Percentiles rank a stretch among this genome's conserved stretches.
Conservation (phyloP, 257 asterid genomes). For the Nicotiana undulata region DNA sequence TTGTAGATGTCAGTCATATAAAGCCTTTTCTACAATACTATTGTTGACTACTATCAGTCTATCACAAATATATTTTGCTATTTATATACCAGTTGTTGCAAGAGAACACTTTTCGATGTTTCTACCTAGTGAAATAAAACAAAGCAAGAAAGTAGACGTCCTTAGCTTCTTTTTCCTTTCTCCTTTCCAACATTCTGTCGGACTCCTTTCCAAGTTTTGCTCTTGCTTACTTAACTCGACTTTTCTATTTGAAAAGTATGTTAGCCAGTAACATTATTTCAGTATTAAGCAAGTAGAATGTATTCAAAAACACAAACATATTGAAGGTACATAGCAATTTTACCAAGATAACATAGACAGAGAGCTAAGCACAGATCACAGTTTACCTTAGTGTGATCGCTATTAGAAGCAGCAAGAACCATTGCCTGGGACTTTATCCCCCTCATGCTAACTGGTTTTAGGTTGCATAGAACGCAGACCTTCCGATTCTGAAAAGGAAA, state of each 20-base stretch:
- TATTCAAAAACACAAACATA: background rate
- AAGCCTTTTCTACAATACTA: background rate
- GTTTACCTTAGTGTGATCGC: slow-evolving; percentile 67
- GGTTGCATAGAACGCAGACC: slow-evolving; percentile 96
- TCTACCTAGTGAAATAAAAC: background rate
- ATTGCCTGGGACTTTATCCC: slow-evolving; percentile 94
- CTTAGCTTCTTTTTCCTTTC: background rate
- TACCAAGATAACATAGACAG: background rate
- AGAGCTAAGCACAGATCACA: background rate
- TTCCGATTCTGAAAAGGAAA: slow-evolving; percentile 61
- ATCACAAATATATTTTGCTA: background rate
- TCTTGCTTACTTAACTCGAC: background rate
- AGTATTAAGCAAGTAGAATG: background rate
- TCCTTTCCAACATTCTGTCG: background rate
- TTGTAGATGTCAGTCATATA: background rate
- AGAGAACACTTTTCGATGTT: background rate
- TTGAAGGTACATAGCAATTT: background rate
- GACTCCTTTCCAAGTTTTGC: background rate
- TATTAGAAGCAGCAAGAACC: slow-evolving; percentile 92
- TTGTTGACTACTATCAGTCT: background rate
- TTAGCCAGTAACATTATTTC: background rate
- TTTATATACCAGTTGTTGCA: background rate
- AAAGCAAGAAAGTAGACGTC: background rate
- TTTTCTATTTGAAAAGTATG: background rate
- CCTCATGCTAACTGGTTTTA: slow-evolving; percentile 89